Evolutionary conservation across 1,284 basidiomycete species (phyloP), one percentile per base, ranked within the genome.

Genomic region (Fomitopsis palustris): DNA sequence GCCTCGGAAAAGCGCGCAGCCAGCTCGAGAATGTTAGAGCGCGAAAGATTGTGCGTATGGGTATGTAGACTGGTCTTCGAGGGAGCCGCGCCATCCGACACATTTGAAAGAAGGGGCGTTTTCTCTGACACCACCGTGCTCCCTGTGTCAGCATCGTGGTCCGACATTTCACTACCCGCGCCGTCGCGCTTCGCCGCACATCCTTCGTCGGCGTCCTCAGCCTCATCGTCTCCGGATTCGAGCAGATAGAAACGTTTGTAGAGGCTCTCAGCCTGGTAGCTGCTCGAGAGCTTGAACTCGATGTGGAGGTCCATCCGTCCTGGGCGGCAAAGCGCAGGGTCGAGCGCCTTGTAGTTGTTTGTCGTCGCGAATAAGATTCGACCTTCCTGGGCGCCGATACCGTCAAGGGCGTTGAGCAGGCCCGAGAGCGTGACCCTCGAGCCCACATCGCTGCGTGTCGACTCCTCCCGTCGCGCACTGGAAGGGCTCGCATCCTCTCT

Each of bases 261-360:
- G 3, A 92, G 74, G 64, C 85, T 81, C 38, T 72, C 72, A 1
- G 85, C 86, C 67, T 92, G 88, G 72, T 79, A 83, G 58, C 75
- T 79, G 67, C 86, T 88, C 9, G 90, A 85, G 23, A 85, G 77
- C 65, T 81, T 81, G 72, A 91, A 92, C 65, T 90, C 83, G 55
- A 92, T 74, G 65, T 90, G 87, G n/a, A 91, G 66, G 69, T 92
- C 90, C 81, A 92, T 87, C 5, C 90, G 84, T 38, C 90, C 90
- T 2, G 90, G 87, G n/a, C 90, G 82, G 63, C 82, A 84, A 23
- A 92, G 78, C 1, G 90, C 90, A 2, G 87, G 79, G 62, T 92
- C 90, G 19, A 92, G 81, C 4, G 81, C 75, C 12, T 70, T 65
- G 70, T 87, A 87, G 62, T 86, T 82, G 74, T 92, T 92, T 3